Evolutionary conservation across 2,329 filamentous ascomycete genomes (phyloP).

Genomic region (Aspergillus nomiae): DNA sequence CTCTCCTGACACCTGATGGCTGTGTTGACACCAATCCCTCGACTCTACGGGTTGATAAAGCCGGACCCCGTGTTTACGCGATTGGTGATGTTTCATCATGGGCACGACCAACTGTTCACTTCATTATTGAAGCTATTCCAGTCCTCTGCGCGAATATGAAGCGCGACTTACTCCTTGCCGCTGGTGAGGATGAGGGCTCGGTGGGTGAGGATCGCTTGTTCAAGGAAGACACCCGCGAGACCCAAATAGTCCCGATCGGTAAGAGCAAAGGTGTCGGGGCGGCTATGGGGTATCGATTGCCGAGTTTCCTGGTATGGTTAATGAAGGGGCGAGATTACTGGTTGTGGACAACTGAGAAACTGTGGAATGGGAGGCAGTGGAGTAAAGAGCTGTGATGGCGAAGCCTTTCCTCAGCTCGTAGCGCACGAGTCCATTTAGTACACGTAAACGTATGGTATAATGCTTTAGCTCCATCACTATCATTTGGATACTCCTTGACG

Average conservation of each 20-base stretch:
- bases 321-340: slow-evolving; percentile 57
- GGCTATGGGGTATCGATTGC: slow-evolving; percentile 46
- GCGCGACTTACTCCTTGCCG: slow-evolving; percentile 45
- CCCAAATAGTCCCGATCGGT: slow-evolving; percentile 53
- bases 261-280: slow-evolving; percentile 49
- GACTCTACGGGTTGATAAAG: slow-evolving; percentile 42
- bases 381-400: slow-evolving; percentile 41
- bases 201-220: slow-evolving; percentile 35
- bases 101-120: slow-evolving; percentile 47
- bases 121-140: slow-evolving; percentile 45
- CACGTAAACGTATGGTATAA: background rate
- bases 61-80: slow-evolving; percentile 47
- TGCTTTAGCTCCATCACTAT: background rate
- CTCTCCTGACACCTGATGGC: slow-evolving; percentile 37
- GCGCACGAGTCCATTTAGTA: background rate
- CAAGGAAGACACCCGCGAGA: slow-evolving; percentile 48
- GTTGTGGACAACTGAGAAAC: slow-evolving; percentile 50
- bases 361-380: slow-evolving; percentile 58
- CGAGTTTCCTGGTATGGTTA: slow-evolving; percentile 51
- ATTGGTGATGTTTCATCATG: slow-evolving; percentile 49
- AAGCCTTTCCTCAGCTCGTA: background rate
- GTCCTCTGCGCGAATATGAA: slow-evolving; percentile 52
- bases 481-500: background rate
- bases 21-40: slow-evolving; percentile 41
- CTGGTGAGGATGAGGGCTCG: slow-evolving; percentile 26